phyloP scores from a whole-genome alignment of 352 stramenopile species.

The Pythium utonaiense region DNA sequence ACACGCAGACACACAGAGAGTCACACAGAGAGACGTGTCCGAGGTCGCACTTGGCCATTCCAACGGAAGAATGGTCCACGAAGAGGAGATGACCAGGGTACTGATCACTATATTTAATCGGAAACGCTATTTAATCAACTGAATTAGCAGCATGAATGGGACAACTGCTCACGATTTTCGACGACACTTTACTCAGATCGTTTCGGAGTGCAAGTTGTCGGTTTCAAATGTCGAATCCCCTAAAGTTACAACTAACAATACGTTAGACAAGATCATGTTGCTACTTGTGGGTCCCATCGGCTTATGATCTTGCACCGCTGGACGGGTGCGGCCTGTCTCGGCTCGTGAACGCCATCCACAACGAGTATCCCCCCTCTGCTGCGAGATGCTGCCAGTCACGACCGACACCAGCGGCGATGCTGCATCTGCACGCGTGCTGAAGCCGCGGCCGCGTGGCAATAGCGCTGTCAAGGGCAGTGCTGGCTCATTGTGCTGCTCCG shows the following conservation, averaged over 20 bases:
- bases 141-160: neutral
- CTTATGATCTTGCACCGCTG: too few relatives aligned
- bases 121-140: slow-evolving; percentile 5
- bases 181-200: neutral
- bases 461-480: neutral
- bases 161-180: neutral
- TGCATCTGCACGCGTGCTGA: neutral
- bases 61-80: slow-evolving; percentile 15
- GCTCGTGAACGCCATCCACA: neutral
- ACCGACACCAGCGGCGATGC: neutral
- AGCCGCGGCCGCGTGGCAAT: neutral
- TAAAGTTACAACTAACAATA: too few relatives aligned
- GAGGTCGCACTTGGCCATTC: slow-evolving; percentile 6
- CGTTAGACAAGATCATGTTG: too few relatives aligned
- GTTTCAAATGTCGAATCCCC: too few relatives aligned
- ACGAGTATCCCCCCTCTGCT: too few relatives aligned
- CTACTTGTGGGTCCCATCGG: too few relatives aligned
- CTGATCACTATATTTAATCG: slow-evolving; percentile 15
- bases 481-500: neutral
- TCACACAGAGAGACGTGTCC: neutral
- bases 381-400: slow-evolving; percentile 1
- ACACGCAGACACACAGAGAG: neutral
- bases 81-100: neutral
- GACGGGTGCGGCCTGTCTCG: too few relatives aligned
- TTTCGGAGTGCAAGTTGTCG: too few relatives aligned